These are phyloP conservation scores for Artemisia tridentata DNA, from an alignment of 129 eudicot species.

Conservation along the genomic window DNA sequence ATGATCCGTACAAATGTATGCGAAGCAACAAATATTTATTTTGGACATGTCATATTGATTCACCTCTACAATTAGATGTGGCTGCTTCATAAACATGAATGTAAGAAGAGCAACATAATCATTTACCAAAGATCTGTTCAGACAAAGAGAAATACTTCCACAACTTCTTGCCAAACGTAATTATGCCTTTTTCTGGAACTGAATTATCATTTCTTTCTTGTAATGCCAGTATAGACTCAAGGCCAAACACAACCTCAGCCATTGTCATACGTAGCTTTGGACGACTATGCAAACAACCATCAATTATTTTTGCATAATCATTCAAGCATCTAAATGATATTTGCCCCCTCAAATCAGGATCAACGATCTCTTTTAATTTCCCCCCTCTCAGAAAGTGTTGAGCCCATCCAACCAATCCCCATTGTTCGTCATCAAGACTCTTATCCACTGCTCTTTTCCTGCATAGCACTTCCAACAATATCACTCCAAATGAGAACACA, in stretches of 20 bases:
- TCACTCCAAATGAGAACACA: slow-evolving; percentile 18
- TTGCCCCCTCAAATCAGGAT: slow-evolving; percentile 9
- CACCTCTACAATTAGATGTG: not conserved
- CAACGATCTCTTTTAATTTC: not conserved
- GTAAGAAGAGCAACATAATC: not conserved
- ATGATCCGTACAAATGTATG: too few relatives aligned
- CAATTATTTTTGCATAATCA: not conserved
- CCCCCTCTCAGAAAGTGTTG: not conserved
- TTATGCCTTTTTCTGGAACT: not conserved
- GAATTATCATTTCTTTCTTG: not conserved
- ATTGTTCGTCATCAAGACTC: not conserved
- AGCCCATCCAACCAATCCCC: slow-evolving; percentile 12
- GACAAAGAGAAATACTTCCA: slow-evolving; percentile 1
- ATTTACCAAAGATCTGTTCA: not conserved
- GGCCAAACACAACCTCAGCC: slow-evolving; percentile 12
- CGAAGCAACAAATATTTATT: too few relatives aligned
- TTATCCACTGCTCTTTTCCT: slow-evolving; percentile 16
- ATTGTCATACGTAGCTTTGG: slow-evolving; percentile 4
- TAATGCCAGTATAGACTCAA: not conserved
- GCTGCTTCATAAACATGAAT: not conserved
- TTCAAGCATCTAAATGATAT: slow-evolving; percentile 12
- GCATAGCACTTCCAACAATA: slow-evolving; percentile 15
- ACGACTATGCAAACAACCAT: slow-evolving; percentile 6
- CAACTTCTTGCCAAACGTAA: not conserved
- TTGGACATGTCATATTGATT: not conserved